Conservation (phyloP, 148 eudicot genomes). For the Cornus kousa region DNA sequence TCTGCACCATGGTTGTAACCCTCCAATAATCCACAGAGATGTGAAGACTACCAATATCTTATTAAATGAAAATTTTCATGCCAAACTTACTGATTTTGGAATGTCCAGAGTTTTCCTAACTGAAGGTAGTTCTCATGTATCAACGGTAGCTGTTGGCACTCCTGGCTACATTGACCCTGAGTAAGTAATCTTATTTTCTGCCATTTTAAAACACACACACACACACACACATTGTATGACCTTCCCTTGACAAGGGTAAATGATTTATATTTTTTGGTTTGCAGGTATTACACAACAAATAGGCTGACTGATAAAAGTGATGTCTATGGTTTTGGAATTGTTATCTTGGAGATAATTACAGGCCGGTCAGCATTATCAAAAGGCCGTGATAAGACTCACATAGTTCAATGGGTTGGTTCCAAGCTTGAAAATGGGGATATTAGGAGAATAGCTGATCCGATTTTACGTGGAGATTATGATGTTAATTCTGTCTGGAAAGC, state of each 20-base stretch:
- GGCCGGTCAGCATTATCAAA: slow-evolving; percentile 17
- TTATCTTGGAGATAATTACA: slow-evolving; percentile 32
- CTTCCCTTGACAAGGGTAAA: neutral
- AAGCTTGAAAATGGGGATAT: slow-evolving; percentile 21
- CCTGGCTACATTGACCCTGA: slow-evolving; percentile 36
- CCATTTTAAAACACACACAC: no score
- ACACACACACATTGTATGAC: neutral
- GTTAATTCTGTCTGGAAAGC: no score
- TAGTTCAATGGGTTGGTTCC: slow-evolving; percentile 16
- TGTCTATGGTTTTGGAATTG: slow-evolving; percentile 28
- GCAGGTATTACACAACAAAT: neutral
- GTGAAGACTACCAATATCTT: slow-evolving; percentile 43
- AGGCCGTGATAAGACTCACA: neutral
- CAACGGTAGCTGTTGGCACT: slow-evolving; percentile 17
- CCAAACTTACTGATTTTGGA: slow-evolving; percentile 45
- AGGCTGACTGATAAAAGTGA: slow-evolving; percentile 26
- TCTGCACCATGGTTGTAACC: slow-evolving; percentile 19
- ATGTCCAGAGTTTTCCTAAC: slow-evolving; percentile 33
- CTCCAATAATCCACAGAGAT: neutral
- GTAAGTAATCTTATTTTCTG: slow-evolving; percentile 21
- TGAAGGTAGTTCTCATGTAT: slow-evolving; percentile 22
- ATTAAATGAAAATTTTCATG: slow-evolving; percentile 23
- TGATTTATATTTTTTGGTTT: slow-evolving; percentile 6
- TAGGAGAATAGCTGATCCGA: slow-evolving; percentile 14
- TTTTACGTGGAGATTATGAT: neutral